Evolutionary conservation across 2,329 filamentous ascomycete genomes (phyloP).

Genomic region (Colletotrichum sp.): DNA sequence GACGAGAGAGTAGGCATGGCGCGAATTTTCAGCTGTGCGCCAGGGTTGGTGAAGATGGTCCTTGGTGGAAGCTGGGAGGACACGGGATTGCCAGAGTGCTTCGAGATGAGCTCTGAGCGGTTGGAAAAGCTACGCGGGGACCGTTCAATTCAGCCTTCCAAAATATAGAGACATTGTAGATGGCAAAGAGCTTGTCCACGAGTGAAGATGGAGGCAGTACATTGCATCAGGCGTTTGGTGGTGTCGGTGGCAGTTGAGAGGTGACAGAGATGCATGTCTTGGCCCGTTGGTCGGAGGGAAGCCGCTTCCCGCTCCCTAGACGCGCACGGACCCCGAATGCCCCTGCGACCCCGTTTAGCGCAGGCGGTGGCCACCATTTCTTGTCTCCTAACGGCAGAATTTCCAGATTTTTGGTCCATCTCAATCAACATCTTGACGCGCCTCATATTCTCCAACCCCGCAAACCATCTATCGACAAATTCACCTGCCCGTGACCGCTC

Average conservation of each 20-base stretch:
- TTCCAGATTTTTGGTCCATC: conserved; percentile 11
- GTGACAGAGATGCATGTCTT: background rate
- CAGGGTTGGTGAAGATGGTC: conserved; percentile 45
- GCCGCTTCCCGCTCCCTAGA: background rate
- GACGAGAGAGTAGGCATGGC: conserved; percentile 34
- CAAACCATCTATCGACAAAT: background rate
- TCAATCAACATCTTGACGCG: background rate
- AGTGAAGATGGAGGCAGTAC: background rate
- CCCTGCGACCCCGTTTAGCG: background rate
- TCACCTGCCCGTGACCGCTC: background rate
- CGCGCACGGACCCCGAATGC: background rate
- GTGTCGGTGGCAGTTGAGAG: background rate
- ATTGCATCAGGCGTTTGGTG: background rate
- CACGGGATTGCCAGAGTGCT: conserved; percentile 33
- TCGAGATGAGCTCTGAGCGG: background rate
- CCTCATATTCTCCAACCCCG: background rate
- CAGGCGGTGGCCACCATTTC: background rate
- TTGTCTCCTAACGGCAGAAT: conserved; percentile 4
- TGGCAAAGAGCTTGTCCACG: background rate
- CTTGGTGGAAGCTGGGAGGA: conserved; percentile 39
- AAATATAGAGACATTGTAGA: background rate
- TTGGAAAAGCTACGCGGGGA: background rate
- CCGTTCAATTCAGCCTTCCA: background rate
- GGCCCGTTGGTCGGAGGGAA: background rate
- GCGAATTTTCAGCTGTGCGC: conserved; percentile 50